Evolutionary conservation across 2,329 filamentous ascomycete genomes (phyloP), one percentile per base, ranked within the genome.

Genomic region (Furcasterigmium sp.): DNA sequence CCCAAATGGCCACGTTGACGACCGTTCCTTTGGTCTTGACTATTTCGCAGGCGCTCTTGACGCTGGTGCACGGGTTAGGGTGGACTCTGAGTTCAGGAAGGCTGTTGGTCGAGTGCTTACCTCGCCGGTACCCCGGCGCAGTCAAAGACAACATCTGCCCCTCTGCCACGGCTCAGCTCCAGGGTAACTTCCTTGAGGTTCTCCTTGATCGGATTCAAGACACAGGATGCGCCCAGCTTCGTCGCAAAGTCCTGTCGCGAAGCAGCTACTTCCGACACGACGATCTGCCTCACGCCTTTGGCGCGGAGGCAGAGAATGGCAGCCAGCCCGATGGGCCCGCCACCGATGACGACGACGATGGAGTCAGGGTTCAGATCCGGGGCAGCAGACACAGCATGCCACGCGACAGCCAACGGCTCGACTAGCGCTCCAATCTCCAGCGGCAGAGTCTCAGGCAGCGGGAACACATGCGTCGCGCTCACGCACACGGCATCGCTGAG

Each of bases 371-470:
- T 66, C 28, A 53, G 45, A 17, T 45, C 40, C 5, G 47, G 47
- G 9, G 49, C 52, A 21, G 50, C 41, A n/a, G n/a, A 17, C n/a
- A 59, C 71, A 0, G 78, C 80, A 51, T 85, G 81, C 80, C 80
- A 84, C 8, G 76, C 79, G 0, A 85, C 80, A 0, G 78, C 67
- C 3, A 85, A 61, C 0, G 82, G 81, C 50, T 85, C 81, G 7
- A 84, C 72, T 3, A 85, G 63, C 0, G 81, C 80, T 42, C 62
- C 75, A 14, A 78, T 62, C 34, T 78, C 72, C 17, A 79, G 64
- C 0, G 68, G 63, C 8, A 80, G 60, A 39, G 70, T 68, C 8
- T 70, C 64, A 0, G 78, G 75, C 0, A 81, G 58, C 3, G 65
- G 65, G 37, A 75, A 62, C 2, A 70, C 64, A 6, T 70, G 67